Base-by-base conservation (phyloP, 202 grass and related monocot species). In the Carex sylvatica region DNA sequence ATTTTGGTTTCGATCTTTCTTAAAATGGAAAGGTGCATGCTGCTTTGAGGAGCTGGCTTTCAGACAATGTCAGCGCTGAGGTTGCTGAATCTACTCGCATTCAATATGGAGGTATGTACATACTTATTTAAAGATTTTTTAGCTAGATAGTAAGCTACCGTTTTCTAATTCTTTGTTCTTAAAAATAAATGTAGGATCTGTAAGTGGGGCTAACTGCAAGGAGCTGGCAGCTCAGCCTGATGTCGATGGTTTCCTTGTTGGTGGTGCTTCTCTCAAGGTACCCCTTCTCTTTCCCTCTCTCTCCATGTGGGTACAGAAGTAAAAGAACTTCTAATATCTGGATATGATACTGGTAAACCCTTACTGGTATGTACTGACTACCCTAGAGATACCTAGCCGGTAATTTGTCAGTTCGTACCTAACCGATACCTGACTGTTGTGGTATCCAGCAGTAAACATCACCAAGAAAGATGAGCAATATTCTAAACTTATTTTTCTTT, bases 211-310 rank as follows among this genome's bases (percentile, higher is more conserved):
- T 12, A 99, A 92, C 81, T 88, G 89, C 88, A 92, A 91, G 52
- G 97, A 89, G 86, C 63, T 99, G 82, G 93, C 89, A 0, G 88
- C 51, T 20, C 83, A 99, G 66, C 72, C 93, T 6, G 97, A 99
- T 74, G 88, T 96, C 5, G 91, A 99, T 23, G 97, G 97, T 59
- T 96, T 93, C 79, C 96, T 99, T 2, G 96, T 99, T 5, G 96
- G 96, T 6, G 96, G 96, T 72, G 96, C 93, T 83, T 99, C 97
- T 13, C 88, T 99, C 81, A 99, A 99, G 97, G 97, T 99, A 85
- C 77, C 12, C 52, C 10, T 9, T 52, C 23, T n/a, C 22, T 14
- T 19, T 23, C 36, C 47, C 11, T 0, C 28, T 14, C 2, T 35
- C 30, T 65, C 12, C 10, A 36, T 67, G 13, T 6, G 9, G 64